Evolutionary conservation across 805 yeast species (phyloP).

Genomic region (Kodamaea neixiangensis): DNA sequence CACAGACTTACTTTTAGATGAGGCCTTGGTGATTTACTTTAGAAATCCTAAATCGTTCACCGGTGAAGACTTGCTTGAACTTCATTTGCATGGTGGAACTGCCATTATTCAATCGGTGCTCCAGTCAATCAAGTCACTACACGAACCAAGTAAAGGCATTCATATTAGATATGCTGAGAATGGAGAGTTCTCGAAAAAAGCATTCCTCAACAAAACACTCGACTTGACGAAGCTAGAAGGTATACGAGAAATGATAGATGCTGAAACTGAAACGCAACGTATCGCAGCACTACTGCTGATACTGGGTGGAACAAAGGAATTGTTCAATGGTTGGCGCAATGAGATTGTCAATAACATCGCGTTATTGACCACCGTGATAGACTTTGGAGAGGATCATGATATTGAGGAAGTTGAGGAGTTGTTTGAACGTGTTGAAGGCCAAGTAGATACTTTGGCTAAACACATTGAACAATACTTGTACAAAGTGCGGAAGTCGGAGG

Average conservation of each 20-base stretch:
- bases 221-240: conserved; percentile 94
- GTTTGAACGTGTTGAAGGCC: conserved; percentile 49
- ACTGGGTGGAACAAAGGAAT: conserved; percentile 60
- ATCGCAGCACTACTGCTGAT: conserved; percentile 71
- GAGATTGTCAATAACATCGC: conserved; percentile 68
- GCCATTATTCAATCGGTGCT: conserved; percentile 77
- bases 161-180: conserved; percentile 79
- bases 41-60: conserved; percentile 79
- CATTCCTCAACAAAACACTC: conserved; percentile 78
- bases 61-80: conserved; percentile 86
- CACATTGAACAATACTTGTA: conserved; percentile 49
- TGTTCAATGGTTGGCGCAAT: conserved; percentile 68
- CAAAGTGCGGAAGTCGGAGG: conserved; percentile 57
- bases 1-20: conserved; percentile 57
- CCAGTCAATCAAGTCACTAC: conserved; percentile 56
- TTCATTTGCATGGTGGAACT: conserved; percentile 93
- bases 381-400: conserved; percentile 93
- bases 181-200: conserved; percentile 89
- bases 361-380: conserved; percentile 81
- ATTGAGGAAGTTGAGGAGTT: conserved; percentile 62
- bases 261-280: conserved; percentile 91
- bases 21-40: conserved; percentile 72
- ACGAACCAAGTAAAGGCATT: conserved; percentile 41
- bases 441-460: conserved; percentile 40
- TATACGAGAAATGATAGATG: conserved; percentile 81